Evolutionary conservation across 106 monocot species (phyloP).

Genomic region (Allium cepa): DNA sequence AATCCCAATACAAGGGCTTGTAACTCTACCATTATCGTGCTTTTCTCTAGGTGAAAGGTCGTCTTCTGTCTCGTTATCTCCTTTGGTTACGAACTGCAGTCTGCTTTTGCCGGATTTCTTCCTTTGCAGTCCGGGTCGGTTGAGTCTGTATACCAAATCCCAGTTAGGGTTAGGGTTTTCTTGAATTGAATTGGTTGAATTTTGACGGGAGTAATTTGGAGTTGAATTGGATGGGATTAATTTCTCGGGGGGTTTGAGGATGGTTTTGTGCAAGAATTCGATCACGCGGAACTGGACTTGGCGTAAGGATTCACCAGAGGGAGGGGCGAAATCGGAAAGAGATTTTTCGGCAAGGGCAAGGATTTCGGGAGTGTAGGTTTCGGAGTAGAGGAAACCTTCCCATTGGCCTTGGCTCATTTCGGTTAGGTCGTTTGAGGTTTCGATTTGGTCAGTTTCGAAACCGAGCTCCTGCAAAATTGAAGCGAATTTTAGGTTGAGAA

Average conservation of each 20-base stretch:
- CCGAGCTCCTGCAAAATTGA: slow-evolving; percentile 41
- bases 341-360: slow-evolving; percentile 39
- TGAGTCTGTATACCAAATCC: slow-evolving; percentile 50
- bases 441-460: slow-evolving; percentile 56
- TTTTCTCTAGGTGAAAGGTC: slow-evolving; percentile 53
- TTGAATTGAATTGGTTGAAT: slow-evolving; percentile 52
- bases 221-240: no score
- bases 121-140: slow-evolving; percentile 45
- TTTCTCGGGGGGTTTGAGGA: slow-evolving; percentile 35
- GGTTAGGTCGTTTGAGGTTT: slow-evolving; percentile 35
- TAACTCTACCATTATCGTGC: slow-evolving; percentile 9
- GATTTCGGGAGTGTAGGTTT: slow-evolving; percentile 61
- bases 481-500: neutral
- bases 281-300: slow-evolving; percentile 74
- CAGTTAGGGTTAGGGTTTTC: slow-evolving; percentile 48
- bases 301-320: slow-evolving; percentile 75
- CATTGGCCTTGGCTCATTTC: slow-evolving; percentile 84
- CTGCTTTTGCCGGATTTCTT: slow-evolving; percentile 95
- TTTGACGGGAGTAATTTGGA: slow-evolving; percentile 37
- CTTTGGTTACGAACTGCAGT: slow-evolving; percentile 80
- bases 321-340: slow-evolving; percentile 64
- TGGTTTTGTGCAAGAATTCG: slow-evolving; percentile 54
- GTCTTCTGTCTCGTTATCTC: slow-evolving; percentile 73
- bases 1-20: slow-evolving; percentile 42
- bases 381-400: slow-evolving; percentile 63